Percentiles rank a stretch among this genome's conserved stretches.
These are phyloP conservation scores for Mycosphaerella sp. DNA, from an alignment of 2,329 filamentous ascomycete species.

Conservation along the genomic window DNA sequence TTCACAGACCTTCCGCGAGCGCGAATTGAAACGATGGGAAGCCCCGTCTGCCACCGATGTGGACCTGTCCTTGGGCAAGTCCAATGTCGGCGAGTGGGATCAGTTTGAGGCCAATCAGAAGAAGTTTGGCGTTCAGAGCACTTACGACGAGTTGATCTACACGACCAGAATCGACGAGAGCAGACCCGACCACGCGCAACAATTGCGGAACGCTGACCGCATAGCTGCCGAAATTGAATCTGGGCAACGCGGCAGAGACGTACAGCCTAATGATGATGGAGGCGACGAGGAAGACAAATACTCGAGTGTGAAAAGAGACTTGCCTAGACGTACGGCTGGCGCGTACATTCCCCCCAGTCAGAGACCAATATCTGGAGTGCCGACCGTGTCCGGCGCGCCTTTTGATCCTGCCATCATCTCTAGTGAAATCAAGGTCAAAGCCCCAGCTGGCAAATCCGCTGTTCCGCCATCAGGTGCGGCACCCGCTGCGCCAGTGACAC, in stretches of 20 bases:
- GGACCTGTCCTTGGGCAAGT: slow-evolving; percentile 59
- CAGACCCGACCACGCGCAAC: slow-evolving; percentile 74
- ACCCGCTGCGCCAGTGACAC: slow-evolving; percentile 46
- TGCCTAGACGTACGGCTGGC: slow-evolving; percentile 54
- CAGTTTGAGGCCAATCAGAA: slow-evolving; percentile 88
- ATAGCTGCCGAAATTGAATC: slow-evolving; percentile 89
- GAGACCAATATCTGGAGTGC: slow-evolving; percentile 67
- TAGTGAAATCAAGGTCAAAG: slow-evolving; percentile 59
- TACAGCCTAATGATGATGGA: slow-evolving; percentile 58
- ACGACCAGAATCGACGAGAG: slow-evolving; percentile 83
- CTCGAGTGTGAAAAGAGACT: slow-evolving; percentile 75
- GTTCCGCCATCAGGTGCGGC: slow-evolving; percentile 1
- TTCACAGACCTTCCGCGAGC: slow-evolving; percentile 54
- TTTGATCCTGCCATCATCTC: slow-evolving; percentile 88
- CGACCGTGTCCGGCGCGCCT: slow-evolving; percentile 69
- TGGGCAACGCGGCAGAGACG: slow-evolving; percentile 71
- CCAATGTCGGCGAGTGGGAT: slow-evolving; percentile 60
- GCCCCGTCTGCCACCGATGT: slow-evolving; percentile 48
- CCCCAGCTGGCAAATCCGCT: slow-evolving; percentile 12
- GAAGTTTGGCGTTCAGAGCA: slow-evolving; percentile 79
- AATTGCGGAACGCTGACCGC: slow-evolving; percentile 69
- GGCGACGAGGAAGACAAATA: slow-evolving; percentile 95
- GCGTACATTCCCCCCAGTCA: slow-evolving; percentile 90
- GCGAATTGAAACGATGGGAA: slow-evolving; percentile 75
- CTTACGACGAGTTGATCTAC: slow-evolving; percentile 92